These are phyloP conservation scores for Epichloe bromicola DNA, from an alignment of 2,329 filamentous ascomycete genomes.

Conservation along the genomic window DNA sequence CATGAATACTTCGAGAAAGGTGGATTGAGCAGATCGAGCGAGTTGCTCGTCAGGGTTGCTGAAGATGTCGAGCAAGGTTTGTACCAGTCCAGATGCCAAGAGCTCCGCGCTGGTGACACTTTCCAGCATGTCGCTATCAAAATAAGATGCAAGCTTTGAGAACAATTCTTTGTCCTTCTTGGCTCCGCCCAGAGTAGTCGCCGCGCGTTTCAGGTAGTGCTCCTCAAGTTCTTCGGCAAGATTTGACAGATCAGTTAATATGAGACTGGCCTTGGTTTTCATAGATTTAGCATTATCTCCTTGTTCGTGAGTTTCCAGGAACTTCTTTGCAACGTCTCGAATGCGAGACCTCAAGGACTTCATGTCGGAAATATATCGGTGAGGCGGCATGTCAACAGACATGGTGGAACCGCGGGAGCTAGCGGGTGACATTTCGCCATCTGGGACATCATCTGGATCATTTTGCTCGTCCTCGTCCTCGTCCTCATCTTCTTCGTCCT, in stretches of 20 bases:
- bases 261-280: conserved; percentile 65
- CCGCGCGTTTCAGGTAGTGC: conserved; percentile 50
- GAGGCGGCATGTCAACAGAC: conserved; percentile 44
- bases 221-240: conserved; percentile 59
- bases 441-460: conserved; percentile 35
- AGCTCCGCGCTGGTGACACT: conserved; percentile 94
- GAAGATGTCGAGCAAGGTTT: conserved; percentile 71
- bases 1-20: conserved; percentile 92
- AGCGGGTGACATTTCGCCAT: conserved; percentile 46
- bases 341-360: conserved; percentile 54
- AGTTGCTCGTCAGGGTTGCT: conserved; percentile 52
- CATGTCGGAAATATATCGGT: conserved; percentile 32
- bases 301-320: conserved; percentile 71
- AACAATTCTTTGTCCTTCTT: conserved; percentile 54
- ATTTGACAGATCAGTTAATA: conserved; percentile 57
- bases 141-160: conserved; percentile 63
- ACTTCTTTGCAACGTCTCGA: conserved; percentile 63
- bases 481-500: conserved; percentile 32
- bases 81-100: conserved; percentile 79
- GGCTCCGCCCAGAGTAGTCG: conserved; percentile 24
- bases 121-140: conserved; percentile 76
- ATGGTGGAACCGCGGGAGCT: conserved; percentile 56
- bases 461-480: conserved; percentile 43
- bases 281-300: conserved; percentile 58
- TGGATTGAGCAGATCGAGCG: conserved; percentile 57